These are phyloP conservation scores for Glarea lozoyensis DNA, from an alignment of 495 filamentous ascomycete species.

Conservation along the genomic window DNA sequence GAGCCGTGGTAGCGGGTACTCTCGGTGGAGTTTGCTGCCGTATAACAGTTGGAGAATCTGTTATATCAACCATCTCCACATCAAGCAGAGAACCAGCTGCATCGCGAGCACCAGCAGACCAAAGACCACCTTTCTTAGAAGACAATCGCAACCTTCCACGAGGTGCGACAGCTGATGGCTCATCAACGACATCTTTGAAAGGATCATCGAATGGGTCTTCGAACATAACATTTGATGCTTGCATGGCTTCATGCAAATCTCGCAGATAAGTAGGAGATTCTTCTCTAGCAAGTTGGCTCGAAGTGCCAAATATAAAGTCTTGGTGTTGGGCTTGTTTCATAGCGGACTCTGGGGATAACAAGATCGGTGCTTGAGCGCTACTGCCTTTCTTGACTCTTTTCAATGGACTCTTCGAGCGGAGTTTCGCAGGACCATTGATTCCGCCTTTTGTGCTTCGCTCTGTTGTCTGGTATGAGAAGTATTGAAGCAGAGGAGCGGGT, in stretches of 20 bases:
- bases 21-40: background rate
- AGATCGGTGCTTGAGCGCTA: constrained; percentile 31
- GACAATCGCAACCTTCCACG: constrained; percentile 2
- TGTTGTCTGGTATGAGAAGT: constrained; percentile 21
- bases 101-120: constrained; percentile 62
- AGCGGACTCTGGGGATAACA: constrained; percentile 70
- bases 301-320: constrained; percentile 85
- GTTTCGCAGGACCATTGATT: constrained; percentile 11
- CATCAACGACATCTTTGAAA: background rate
- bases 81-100: constrained; percentile 49
- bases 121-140: constrained; percentile 35
- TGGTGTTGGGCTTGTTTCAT: constrained; percentile 58
- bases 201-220: constrained; percentile 27
- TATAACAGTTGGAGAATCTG: constrained; percentile 30
- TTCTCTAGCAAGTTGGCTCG: constrained; percentile 75
- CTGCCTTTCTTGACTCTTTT: constrained; percentile 31
- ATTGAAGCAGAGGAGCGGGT: constrained; percentile 24
- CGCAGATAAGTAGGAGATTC: constrained; percentile 61
- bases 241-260: constrained; percentile 62
- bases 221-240: constrained; percentile 42
- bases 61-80: constrained; percentile 46
- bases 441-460: constrained; percentile 6
- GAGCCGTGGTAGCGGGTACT: background rate
- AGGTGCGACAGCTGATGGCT: background rate
- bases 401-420: constrained; percentile 8